A percentile compares a stretch with the other conserved stretches of the same genome.
These are phyloP conservation scores for Immersiella caudata DNA, from an alignment of 495 filamentous ascomycete genomes.

Conservation along the genomic window DNA sequence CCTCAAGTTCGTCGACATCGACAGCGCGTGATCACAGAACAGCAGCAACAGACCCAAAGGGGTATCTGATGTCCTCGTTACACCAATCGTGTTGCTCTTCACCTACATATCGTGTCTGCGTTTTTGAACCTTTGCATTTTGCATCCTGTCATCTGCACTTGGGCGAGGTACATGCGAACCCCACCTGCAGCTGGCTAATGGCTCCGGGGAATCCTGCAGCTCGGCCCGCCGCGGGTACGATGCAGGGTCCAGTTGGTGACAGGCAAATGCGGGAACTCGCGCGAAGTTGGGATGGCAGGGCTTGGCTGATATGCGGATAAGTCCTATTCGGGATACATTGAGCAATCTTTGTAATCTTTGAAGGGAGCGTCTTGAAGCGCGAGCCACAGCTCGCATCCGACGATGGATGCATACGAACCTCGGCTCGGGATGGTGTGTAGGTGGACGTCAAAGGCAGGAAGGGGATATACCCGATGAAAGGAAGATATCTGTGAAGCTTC, in stretches of 20 bases:
- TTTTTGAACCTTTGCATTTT: background rate
- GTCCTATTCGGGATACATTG: background rate
- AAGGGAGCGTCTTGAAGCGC: background rate
- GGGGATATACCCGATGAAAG: background rate
- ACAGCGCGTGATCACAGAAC: background rate
- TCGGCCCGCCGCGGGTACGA: background rate
- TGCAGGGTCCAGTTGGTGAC: background rate
- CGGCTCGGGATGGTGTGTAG: background rate
- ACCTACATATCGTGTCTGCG: background rate
- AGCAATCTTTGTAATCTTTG: background rate
- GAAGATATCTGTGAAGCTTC: background rate
- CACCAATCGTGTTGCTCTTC: background rate
- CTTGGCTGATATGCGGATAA: background rate
- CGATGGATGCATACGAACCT: background rate
- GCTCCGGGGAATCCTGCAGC: background rate
- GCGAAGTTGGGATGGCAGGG: background rate
- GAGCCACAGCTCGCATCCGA: background rate
- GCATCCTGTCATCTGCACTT: background rate
- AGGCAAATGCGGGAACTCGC: background rate
- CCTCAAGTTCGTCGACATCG: background rate
- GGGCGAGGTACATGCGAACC: background rate
- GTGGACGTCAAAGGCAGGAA: background rate
- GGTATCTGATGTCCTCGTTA: background rate
- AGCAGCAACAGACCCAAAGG: background rate
- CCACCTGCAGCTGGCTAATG: background rate